Conservation (phyloP, 345 rosid species). For the Tarenaya hassleriana region DNA sequence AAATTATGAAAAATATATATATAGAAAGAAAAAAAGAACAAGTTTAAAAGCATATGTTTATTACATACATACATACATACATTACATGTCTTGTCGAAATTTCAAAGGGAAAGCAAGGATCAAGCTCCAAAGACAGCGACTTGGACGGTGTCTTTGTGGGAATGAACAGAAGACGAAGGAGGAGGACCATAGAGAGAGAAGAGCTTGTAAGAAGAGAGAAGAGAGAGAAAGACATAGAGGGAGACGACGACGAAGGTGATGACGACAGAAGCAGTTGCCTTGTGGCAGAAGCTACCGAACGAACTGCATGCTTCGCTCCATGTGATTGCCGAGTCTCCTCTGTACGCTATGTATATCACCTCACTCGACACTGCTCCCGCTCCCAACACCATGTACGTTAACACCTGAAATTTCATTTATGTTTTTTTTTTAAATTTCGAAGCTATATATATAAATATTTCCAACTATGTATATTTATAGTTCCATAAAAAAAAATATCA, state of each 20-base stretch:
- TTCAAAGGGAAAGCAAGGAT: constrained; percentile 1
- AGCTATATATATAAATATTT: too few species aligned
- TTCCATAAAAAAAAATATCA: too few species aligned
- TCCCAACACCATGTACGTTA: constrained; percentile 59
- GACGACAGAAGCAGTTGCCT: constrained; percentile 52
- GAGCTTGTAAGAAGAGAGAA: constrained; percentile 73
- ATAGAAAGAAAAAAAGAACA: too few species aligned
- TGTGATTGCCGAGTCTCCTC: constrained; percentile 57
- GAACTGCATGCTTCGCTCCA: constrained; percentile 76
- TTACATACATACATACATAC: too few species aligned
- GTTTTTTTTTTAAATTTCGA: too few species aligned
- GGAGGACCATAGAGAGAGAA: constrained; percentile 74
- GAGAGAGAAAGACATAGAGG: constrained; percentile 47
- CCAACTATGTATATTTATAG: too few species aligned
- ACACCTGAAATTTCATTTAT: too few species aligned
- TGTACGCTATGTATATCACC: constrained; percentile 62
- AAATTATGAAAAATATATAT: too few species aligned
- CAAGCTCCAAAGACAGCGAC: constrained; percentile 32
- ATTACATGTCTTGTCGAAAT: background rate
- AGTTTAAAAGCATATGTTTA: too few species aligned
- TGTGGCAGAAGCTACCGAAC: constrained; percentile 59
- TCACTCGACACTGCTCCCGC: constrained; percentile 68
- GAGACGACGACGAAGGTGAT: constrained; percentile 50
- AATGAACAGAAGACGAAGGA: constrained; percentile 26
- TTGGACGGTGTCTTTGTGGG: constrained; percentile 38